A percentile compares a stretch with the other conserved stretches of the same genome.
Evolutionary conservation across 2,329 filamentous ascomycete genomes (phyloP).

Genomic region (Penicillium aurantiogriseum): DNA sequence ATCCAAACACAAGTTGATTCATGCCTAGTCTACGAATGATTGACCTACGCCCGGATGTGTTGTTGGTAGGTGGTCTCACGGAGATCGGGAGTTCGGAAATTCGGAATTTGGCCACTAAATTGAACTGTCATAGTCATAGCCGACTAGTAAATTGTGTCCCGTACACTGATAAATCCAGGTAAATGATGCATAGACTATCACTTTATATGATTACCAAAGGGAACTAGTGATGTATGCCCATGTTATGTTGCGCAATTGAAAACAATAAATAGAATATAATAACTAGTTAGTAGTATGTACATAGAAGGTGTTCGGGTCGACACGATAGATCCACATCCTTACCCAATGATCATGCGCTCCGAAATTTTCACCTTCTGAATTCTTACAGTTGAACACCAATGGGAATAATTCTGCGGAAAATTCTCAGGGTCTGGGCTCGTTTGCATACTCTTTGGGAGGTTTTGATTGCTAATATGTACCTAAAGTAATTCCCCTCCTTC

Average conservation of each 20-base stretch:
- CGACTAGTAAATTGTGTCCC: background rate
- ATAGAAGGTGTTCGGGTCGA: background rate
- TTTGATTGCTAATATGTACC: slow-evolving; percentile 18
- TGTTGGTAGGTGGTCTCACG: background rate
- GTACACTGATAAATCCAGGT: background rate
- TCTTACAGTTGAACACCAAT: slow-evolving; percentile 17
- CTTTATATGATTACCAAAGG: background rate
- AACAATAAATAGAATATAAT: too few relatives aligned
- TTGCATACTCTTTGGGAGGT: slow-evolving; percentile 11
- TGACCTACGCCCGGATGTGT: background rate
- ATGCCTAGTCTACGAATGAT: background rate
- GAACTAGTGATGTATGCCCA: background rate
- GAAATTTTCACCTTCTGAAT: slow-evolving; percentile 10
- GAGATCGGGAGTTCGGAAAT: background rate
- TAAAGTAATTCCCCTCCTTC: slow-evolving; percentile 1
- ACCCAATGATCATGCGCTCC: slow-evolving; percentile 8
- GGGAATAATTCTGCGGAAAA: slow-evolving; percentile 7
- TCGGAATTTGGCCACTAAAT: background rate
- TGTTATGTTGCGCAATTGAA: background rate
- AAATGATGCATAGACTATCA: background rate
- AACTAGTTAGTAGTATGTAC: background rate
- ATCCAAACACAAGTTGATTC: background rate
- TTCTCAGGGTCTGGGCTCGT: slow-evolving; percentile 1
- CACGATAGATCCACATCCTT: slow-evolving; percentile 8
- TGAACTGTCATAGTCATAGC: background rate